A percentile compares a stretch with the other conserved stretches of the same genome.
These are phyloP conservation scores for Tylopilus sp. DNA, from an alignment of 768 basidiomycete genomes.

Conservation along the genomic window DNA sequence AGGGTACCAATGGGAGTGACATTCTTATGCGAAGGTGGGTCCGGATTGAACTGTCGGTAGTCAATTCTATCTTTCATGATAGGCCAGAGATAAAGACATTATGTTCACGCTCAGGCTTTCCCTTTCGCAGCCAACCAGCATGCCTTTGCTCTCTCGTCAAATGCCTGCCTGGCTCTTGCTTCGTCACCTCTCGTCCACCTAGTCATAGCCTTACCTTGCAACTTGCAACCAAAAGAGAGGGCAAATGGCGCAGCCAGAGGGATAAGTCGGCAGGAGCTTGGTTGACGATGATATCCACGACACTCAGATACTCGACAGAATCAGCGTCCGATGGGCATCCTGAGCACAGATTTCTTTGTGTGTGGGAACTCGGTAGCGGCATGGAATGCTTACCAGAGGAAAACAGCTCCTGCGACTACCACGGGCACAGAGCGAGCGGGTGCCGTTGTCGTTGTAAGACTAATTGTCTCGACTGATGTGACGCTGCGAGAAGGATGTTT, in stretches of 20 bases:
- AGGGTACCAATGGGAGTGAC: not conserved
- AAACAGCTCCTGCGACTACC: slow-evolving; percentile 43
- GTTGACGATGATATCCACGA: slow-evolving; percentile 38
- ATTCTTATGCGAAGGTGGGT: not conserved
- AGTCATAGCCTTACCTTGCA: slow-evolving; percentile 49
- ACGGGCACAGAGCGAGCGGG: slow-evolving; percentile 44
- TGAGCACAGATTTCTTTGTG: slow-evolving; percentile 9
- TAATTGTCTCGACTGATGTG: slow-evolving; percentile 40
- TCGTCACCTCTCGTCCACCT: slow-evolving; percentile 47
- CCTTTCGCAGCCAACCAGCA: slow-evolving; percentile 43
- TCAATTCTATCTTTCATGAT: slow-evolving; percentile 2
- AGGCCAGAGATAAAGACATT: not conserved
- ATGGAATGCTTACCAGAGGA: slow-evolving; percentile 39
- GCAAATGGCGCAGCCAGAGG: slow-evolving; percentile 34
- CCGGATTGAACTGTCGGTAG: not conserved
- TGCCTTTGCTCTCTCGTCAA: slow-evolving; percentile 41
- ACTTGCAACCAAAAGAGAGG: slow-evolving; percentile 49
- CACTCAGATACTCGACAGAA: slow-evolving; percentile 40
- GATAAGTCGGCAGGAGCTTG: slow-evolving; percentile 31
- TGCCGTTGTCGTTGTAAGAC: slow-evolving; percentile 42
- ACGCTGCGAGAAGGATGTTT: slow-evolving; percentile 37
- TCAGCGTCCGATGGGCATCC: slow-evolving; percentile 43
- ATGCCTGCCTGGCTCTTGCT: slow-evolving; percentile 35
- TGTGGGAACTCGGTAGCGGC: not conserved
- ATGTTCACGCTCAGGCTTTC: slow-evolving; percentile 12